Percentiles rank a stretch among this genome's conserved stretches.
phyloP scores from a whole-genome alignment of 73 alveolate species.

The Paraurostyla sp. region DNA sequence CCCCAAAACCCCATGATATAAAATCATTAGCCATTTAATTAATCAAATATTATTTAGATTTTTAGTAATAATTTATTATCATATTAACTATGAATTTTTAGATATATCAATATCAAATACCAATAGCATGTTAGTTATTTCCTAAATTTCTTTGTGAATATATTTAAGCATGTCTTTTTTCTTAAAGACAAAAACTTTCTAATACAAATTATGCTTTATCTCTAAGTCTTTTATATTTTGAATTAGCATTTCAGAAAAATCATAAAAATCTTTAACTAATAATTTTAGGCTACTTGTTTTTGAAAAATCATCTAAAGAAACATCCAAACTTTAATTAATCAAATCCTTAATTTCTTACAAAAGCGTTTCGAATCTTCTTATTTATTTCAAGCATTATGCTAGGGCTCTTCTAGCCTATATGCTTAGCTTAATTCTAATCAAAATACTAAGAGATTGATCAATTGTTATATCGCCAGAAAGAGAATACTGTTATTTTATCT shows the following conservation, averaged over 20 bases:
- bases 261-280: neutral
- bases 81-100: no score
- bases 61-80: no score
- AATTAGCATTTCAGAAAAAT: neutral
- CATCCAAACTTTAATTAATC: neutral
- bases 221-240: slow-evolving; percentile 1
- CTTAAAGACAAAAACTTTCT: slow-evolving; percentile 7
- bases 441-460: neutral
- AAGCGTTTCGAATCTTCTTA: neutral
- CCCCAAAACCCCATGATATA: no score
- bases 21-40: no score
- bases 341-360: neutral
- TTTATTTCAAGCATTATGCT: neutral
- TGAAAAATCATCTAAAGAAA: neutral
- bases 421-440: neutral
- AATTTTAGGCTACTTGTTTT: neutral
- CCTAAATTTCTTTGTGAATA: neutral
- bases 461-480: neutral
- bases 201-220: slow-evolving; percentile 6
- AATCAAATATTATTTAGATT: no score
- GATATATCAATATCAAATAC: no score
- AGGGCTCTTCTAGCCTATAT: neutral
- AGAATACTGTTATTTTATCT: neutral
- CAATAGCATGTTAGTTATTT: neutral
- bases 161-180: slow-evolving; percentile 14